Base-by-base conservation (phyloP, 192 early-diverging fungal species). In the Chytriomyces sp. region DNA sequence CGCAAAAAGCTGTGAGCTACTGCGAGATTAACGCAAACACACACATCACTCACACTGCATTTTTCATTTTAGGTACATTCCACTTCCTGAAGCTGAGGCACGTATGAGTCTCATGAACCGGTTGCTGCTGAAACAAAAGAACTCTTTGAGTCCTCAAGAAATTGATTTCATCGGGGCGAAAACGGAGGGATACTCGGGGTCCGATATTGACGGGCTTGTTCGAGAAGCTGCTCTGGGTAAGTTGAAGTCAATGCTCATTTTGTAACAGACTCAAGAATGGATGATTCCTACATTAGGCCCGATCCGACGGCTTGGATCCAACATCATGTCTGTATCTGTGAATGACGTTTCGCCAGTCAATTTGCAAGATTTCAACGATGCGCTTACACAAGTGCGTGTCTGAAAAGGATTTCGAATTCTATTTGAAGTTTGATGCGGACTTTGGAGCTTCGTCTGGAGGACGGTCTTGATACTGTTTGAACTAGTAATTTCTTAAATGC, bases 131-230 rank as follows among this genome's bases (percentile, higher is more conserved):
- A 81, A 84, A 18, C 89, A 92, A 74, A 76, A 75, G 13, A 86
- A 93, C 69, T 69, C 69, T 23, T 80, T 98, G 60, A 81, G 82
- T 0, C 85, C 85, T 3, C 77, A 80, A 24, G 87, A 97, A 57
- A 77, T 95, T 2, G 82, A 84, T 24, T 64, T 83, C 5, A 83
- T 97, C 5, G 90, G 93, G 50, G 75, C 78, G 16, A 79, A 75
- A 10, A 95, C 95, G 0, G 87, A 91, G 7, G 93, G 94, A 6
- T 96, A 91, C 77, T 94, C 93, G 10, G 95, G 95, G 0, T 94
- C 94, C 5, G 96, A 97, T 69, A 93, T 96, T 90, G 92, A 93
- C 62, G 92, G 92, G 26, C 84, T 97, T 28, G 91, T 94, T 70
- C 83, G 93, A 23, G 91, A 90, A 69, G 88, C 88, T 5, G 81